Evolutionary conservation across 2,329 filamentous ascomycete species (phyloP).

Genomic region (Aotearoamyces nothofagi): DNA sequence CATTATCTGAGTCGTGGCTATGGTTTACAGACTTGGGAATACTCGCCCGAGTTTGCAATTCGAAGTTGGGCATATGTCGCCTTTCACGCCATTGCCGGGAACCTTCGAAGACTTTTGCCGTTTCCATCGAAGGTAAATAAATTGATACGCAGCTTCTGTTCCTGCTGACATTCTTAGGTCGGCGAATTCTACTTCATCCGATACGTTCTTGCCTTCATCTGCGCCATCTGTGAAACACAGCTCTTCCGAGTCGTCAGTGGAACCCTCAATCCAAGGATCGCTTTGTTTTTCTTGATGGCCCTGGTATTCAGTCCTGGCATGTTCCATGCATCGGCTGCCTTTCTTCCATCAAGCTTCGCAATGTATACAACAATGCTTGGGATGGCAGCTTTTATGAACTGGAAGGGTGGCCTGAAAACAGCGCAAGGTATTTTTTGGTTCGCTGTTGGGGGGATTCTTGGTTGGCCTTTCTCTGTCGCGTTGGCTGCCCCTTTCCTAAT

Average conservation of each 20-base stretch:
- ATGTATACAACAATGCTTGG: conserved; percentile 91
- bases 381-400: conserved; percentile 80
- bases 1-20: conserved; percentile 91
- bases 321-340: conserved; percentile 80
- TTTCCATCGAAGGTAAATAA: conserved; percentile 32
- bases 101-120: conserved; percentile 47
- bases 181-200: conserved; percentile 82
- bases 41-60: conserved; percentile 88
- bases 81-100: conserved; percentile 62
- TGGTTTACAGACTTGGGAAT: conserved; percentile 96
- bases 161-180: conserved; percentile 15
- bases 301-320: conserved; percentile 74
- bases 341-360: conserved; percentile 85
- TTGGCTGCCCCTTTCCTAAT: conserved; percentile 66
- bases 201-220: conserved; percentile 56
- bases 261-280: conserved; percentile 69
- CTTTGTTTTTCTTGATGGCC: conserved; percentile 67
- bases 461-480: conserved; percentile 88
- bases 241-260: conserved; percentile 66
- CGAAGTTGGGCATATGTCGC: conserved; percentile 86
- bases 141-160: conserved; percentile 1
- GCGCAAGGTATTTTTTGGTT: conserved; percentile 83
- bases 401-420: conserved; percentile 64
- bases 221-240: conserved; percentile 68
- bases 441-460: conserved; percentile 67